Conservation (phyloP, 2,329 filamentous ascomycete genomes). For the Calonectria pseudoreteaudii region DNA sequence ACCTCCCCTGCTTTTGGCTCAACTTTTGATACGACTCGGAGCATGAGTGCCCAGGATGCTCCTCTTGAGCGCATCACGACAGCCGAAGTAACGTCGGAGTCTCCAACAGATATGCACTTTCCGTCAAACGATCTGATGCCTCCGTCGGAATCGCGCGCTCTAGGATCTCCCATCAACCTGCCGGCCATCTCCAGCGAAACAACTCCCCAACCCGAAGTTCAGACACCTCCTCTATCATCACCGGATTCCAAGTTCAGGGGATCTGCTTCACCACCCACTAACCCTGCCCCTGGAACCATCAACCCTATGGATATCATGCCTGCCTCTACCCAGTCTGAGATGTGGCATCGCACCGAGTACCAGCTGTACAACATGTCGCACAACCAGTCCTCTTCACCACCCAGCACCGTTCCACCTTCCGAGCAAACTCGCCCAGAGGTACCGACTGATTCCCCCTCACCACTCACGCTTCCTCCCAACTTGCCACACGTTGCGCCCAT, state of each 20-base stretch:
- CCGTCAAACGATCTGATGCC: constrained; percentile 30
- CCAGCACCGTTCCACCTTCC: constrained; percentile 27
- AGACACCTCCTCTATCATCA: constrained; percentile 44
- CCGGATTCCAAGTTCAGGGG: constrained; percentile 38
- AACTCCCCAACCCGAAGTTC: constrained; percentile 30
- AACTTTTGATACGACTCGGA: constrained; percentile 25
- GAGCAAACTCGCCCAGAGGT: constrained; percentile 28
- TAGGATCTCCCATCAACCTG: constrained; percentile 40
- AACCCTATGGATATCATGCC: constrained; percentile 68
- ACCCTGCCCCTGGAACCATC: constrained; percentile 59
- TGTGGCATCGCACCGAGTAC: constrained; percentile 53
- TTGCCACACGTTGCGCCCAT: constrained; percentile 37
- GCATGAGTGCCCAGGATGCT: constrained; percentile 28
- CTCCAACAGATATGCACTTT: constrained; percentile 45
- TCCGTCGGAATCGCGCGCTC: constrained; percentile 26
- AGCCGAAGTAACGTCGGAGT: constrained; percentile 41
- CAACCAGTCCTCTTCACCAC: constrained; percentile 41
- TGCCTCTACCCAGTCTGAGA: constrained; percentile 51
- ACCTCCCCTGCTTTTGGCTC: constrained; percentile 35
- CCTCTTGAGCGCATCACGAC: constrained; percentile 41
- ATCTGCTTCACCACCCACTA: constrained; percentile 45
- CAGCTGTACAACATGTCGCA: constrained; percentile 46
- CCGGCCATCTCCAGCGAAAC: constrained; percentile 16
- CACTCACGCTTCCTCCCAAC: constrained; percentile 38
- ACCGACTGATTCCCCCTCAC: constrained; percentile 41